phyloP scores from a whole-genome alignment of 2,329 filamentous ascomycete genomes.

The Xylaria multiplex region DNA sequence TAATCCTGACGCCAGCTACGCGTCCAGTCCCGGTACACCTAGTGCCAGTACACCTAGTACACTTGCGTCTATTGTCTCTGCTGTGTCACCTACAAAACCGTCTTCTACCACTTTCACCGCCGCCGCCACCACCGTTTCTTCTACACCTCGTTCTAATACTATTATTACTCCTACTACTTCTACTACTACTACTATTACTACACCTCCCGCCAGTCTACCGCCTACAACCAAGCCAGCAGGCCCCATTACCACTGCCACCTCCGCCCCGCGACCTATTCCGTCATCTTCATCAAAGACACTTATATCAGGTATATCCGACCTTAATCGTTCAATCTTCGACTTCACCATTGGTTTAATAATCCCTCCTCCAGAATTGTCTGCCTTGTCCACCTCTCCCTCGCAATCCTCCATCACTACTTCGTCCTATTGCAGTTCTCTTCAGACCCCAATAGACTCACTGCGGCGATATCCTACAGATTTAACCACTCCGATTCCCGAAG shows the following conservation, averaged over 20 bases:
- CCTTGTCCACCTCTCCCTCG: constrained; percentile 38
- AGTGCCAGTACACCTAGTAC: no score
- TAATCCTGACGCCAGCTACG: no score
- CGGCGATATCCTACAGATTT: constrained; percentile 62
- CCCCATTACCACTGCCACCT: constrained; percentile 21
- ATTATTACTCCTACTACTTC: neutral
- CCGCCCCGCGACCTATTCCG: constrained; percentile 36
- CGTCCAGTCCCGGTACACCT: no score
- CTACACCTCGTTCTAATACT: constrained; percentile 8
- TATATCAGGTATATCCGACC: constrained; percentile 36
- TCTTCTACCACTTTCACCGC: neutral
- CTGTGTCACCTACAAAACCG: constrained; percentile 29
- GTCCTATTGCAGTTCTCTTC: constrained; percentile 43
- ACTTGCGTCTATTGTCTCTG: constrained; percentile 1
- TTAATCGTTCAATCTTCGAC: constrained; percentile 26
- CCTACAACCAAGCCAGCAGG: constrained; percentile 6
- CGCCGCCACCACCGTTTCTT: neutral
- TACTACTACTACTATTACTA: constrained; percentile 3
- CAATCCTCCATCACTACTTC: constrained; percentile 41
- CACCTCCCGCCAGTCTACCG: neutral
- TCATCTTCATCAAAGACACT: constrained; percentile 23
- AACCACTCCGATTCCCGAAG: constrained; percentile 64
- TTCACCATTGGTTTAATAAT: constrained; percentile 33
- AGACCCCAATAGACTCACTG: constrained; percentile 51
- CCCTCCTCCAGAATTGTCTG: constrained; percentile 34